Percentiles rank a stretch among this genome's conserved stretches.
Evolutionary conservation across 306 rosid species (phyloP).

Genomic region (Prunus salicina): DNA sequence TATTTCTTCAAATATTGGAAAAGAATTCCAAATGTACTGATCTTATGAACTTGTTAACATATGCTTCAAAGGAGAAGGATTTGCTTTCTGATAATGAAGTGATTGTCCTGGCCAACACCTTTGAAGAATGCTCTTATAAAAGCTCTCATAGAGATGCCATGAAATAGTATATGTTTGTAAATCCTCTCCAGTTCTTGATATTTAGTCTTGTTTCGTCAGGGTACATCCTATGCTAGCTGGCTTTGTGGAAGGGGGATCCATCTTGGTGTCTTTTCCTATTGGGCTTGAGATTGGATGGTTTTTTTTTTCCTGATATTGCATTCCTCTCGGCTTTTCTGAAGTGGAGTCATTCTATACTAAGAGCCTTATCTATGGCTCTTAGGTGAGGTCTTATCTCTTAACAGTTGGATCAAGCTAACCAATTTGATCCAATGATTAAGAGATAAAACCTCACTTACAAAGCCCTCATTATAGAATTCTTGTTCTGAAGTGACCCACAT

Average conservation of each 20-base stretch:
- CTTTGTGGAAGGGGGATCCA: background rate
- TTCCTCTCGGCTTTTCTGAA: too few relatives aligned
- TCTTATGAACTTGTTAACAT: background rate
- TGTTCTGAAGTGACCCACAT: too few relatives aligned
- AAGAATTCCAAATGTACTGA: background rate
- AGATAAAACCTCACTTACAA: too few relatives aligned
- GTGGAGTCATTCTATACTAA: too few relatives aligned
- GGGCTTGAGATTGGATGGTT: background rate
- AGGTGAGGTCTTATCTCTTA: too few relatives aligned
- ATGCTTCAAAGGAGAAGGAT: background rate
- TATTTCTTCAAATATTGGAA: background rate
- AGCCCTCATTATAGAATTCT: too few relatives aligned
- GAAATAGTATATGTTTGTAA: background rate
- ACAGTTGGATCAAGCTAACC: fast-evolving
- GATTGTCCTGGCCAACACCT: background rate
- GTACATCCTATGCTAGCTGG: background rate
- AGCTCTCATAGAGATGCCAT: background rate
- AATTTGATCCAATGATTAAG: too few relatives aligned
- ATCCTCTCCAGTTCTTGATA: background rate
- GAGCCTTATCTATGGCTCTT: too few relatives aligned
- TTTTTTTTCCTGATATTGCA: background rate
- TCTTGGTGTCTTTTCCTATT: background rate
- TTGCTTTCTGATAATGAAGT: background rate
- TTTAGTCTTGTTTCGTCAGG: background rate
- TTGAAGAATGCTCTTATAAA: background rate